These are phyloP conservation scores for Solanum hybrid DNA, from an alignment of 305 asterid species.

Conservation along the genomic window DNA sequence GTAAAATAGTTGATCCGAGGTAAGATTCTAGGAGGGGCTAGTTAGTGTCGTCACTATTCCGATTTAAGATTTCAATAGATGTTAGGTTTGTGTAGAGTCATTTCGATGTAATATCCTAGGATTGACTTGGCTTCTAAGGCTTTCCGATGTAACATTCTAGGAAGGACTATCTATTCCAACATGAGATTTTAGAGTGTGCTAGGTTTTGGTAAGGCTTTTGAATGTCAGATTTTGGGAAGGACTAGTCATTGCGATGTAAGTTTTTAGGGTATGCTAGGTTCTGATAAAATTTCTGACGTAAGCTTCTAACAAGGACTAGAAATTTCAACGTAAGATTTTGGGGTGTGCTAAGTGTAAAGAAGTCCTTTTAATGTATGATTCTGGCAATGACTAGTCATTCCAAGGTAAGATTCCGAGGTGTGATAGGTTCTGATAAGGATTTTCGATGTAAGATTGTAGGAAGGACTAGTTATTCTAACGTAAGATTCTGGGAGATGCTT, in stretches of 20 bases:
- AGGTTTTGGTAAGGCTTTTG: background rate
- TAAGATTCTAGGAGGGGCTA: background rate
- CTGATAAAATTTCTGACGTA: too few species aligned
- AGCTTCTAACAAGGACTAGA: background rate
- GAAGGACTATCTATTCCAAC: background rate
- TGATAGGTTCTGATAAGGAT: background rate
- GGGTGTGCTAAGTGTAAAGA: background rate
- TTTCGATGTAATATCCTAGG: background rate
- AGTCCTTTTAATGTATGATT: background rate
- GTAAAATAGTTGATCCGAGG: background rate
- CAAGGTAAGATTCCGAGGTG: background rate
- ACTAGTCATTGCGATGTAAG: background rate
- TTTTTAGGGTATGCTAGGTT: background rate
- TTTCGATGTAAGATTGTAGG: background rate
- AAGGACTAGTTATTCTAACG: background rate
- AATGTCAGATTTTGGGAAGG: background rate
- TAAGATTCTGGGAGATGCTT: background rate
- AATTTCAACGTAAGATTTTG: background rate
- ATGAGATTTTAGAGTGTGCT: background rate
- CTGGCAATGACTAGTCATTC: background rate
- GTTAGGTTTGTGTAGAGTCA: background rate
- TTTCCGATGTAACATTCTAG: background rate
- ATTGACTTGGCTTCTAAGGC: background rate
- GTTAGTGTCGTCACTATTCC: background rate
- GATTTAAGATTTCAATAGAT: background rate